A percentile compares a stretch with the other conserved stretches of the same genome.
Evolutionary conservation across 2,329 filamentous ascomycete species (phyloP).

Genomic region (Ophiostoma montium): DNA sequence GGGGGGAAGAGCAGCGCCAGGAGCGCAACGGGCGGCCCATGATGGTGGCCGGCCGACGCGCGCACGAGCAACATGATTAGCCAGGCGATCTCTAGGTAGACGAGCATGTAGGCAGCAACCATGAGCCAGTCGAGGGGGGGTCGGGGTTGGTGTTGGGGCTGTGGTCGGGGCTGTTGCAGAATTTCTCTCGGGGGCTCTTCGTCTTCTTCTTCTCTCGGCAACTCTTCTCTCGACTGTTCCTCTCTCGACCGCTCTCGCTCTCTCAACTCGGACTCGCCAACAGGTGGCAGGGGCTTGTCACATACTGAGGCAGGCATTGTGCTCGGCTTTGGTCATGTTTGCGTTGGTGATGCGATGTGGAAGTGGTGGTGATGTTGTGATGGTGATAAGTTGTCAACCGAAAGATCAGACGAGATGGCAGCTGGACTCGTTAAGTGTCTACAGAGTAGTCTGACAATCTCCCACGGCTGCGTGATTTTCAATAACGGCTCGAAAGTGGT

Average conservation of each 20-base stretch:
- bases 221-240: background rate
- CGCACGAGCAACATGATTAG: constrained; percentile 42
- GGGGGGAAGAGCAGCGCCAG: background rate
- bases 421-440: too few species aligned
- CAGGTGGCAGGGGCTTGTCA: constrained; percentile 15
- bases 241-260: constrained; percentile 28
- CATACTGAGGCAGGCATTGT: constrained; percentile 50
- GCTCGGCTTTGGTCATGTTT: constrained; percentile 39
- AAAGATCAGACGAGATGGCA: too few species aligned
- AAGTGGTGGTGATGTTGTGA: constrained; percentile 15
- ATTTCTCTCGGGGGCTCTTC: background rate
- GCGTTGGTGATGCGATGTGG: background rate
- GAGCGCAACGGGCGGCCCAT: background rate
- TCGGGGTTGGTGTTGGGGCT: too few species aligned
- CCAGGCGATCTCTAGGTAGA: constrained; percentile 44
- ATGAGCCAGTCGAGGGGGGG: constrained; percentile 23
- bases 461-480: constrained; percentile 12
- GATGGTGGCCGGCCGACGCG: constrained; percentile 16
- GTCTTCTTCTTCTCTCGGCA: background rate
- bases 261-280: constrained; percentile 32
- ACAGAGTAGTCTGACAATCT: too few species aligned
- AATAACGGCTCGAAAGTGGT: constrained; percentile 3
- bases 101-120: constrained; percentile 34
- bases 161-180: too few species aligned
- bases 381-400: background rate